phyloP scores from a whole-genome alignment of 2,329 filamentous ascomycete species.

The Lachnellula occidentalis region DNA sequence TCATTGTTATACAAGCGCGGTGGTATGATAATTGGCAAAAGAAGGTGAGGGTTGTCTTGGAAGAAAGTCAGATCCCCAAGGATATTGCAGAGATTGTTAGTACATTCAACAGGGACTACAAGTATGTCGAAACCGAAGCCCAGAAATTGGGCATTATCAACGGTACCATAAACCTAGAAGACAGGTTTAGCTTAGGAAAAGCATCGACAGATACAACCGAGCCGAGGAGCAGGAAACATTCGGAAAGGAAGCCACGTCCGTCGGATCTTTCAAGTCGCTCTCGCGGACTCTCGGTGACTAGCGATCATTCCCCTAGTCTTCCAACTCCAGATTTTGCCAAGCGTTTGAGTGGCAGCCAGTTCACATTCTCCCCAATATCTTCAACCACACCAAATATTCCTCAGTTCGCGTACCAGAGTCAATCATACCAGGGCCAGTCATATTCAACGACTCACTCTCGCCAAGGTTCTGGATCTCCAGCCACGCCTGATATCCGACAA shows the following conservation, averaged over 20 bases:
- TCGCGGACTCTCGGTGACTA: constrained; percentile 56
- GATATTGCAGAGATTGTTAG: constrained; percentile 69
- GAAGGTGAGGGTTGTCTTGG: constrained; percentile 72
- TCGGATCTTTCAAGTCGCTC: constrained; percentile 37
- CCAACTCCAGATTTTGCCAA: constrained; percentile 62
- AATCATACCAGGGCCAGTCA: constrained; percentile 51
- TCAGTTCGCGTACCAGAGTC: constrained; percentile 47
- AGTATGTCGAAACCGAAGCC: constrained; percentile 67
- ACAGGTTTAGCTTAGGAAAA: constrained; percentile 7
- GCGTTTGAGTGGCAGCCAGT: constrained; percentile 57
- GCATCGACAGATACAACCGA: constrained; percentile 38
- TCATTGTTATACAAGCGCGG: constrained; percentile 74
- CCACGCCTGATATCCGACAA: constrained; percentile 48
- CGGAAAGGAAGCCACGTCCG: constrained; percentile 30
- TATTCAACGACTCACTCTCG: constrained; percentile 43
- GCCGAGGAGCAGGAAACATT: constrained; percentile 29
- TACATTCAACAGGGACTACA: constrained; percentile 74
- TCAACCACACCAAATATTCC: constrained; percentile 42
- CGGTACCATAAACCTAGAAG: constrained; percentile 48
- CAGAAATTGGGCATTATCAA: constrained; percentile 73
- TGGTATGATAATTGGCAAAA: constrained; percentile 83
- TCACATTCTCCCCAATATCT: constrained; percentile 53
- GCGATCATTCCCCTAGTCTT: constrained; percentile 56
- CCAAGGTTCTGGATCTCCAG: constrained; percentile 52
- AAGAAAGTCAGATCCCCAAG: constrained; percentile 56